A percentile compares a stretch with the other conserved stretches of the same genome.
These are phyloP conservation scores for Volvariella surrecta DNA, from an alignment of 1,284 basidiomycete species.

Conservation along the genomic window DNA sequence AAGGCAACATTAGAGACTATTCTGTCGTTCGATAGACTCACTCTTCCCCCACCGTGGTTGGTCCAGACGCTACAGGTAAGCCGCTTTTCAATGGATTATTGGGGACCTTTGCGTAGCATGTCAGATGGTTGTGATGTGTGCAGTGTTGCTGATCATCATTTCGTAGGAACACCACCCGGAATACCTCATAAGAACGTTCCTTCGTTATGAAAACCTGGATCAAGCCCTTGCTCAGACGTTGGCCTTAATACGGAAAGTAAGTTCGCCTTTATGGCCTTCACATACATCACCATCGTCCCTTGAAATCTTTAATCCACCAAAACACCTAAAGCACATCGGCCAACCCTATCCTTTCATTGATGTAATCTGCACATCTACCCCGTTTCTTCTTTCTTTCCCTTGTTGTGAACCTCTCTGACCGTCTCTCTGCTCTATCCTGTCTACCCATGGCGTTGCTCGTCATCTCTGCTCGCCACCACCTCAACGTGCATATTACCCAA, in stretches of 20 bases:
- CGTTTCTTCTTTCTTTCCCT: too few species aligned
- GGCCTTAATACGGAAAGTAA: conserved; percentile 63
- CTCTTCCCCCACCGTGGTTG: conserved; percentile 77
- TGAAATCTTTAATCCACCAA: too few species aligned
- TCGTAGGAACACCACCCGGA: conserved; percentile 65
- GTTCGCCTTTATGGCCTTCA: conserved; percentile 16
- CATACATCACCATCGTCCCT: not conserved
- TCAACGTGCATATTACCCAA: too few species aligned
- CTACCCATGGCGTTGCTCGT: too few species aligned
- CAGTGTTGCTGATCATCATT: not conserved
- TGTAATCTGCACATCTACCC: too few species aligned
- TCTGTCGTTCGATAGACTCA: conserved; percentile 53
- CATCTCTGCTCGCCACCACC: too few species aligned
- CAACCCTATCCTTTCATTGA: too few species aligned
- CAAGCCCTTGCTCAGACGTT: conserved; percentile 70
- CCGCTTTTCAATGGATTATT: conserved; percentile 2
- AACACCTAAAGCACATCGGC: too few species aligned
- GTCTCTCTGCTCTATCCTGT: conserved; percentile 9
- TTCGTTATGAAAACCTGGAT: conserved; percentile 75
- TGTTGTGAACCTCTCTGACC: conserved; percentile 6
- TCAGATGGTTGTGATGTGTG: conserved; percentile 3
- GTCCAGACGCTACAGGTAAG: conserved; percentile 62
- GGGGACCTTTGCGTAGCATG: conserved; percentile 9
- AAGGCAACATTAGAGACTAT: conserved; percentile 74
- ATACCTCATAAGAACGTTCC: conserved; percentile 64